Percentiles rank a stretch among this genome's conserved stretches.
These are phyloP conservation scores for Ceratocystis albifundus DNA, from an alignment of 2,329 filamentous ascomycete genomes.

Conservation along the genomic window DNA sequence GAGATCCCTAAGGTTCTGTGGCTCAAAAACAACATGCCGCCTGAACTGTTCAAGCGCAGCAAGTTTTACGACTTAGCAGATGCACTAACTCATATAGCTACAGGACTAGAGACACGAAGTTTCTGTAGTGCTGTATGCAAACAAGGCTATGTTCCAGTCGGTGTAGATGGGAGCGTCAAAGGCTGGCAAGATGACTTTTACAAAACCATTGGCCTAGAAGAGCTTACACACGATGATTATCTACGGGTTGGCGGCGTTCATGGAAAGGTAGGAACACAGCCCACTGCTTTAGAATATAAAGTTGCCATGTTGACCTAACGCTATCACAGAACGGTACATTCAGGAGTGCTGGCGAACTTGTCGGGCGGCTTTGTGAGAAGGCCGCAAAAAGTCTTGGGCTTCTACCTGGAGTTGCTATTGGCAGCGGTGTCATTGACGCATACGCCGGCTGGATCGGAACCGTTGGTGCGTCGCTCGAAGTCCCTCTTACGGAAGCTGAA, in stretches of 20 bases:
- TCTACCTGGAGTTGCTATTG: constrained; percentile 76
- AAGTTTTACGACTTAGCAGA: constrained; percentile 96
- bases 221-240: constrained; percentile 76
- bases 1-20: constrained; percentile 97
- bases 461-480: constrained; percentile 87
- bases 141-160: constrained; percentile 92
- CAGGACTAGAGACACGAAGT: constrained; percentile 79
- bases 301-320: constrained; percentile 22
- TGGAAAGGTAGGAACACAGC: constrained; percentile 60
- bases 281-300: constrained; percentile 13
- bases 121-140: constrained; percentile 97
- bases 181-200: constrained; percentile 97
- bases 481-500: constrained; percentile 35
- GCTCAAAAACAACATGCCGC: constrained; percentile 97
- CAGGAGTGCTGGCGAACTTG: constrained; percentile 80
- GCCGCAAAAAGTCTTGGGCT: constrained; percentile 76
- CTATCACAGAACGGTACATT: constrained; percentile 70
- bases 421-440: constrained; percentile 93
- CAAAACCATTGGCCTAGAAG: constrained; percentile 70
- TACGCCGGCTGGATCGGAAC: constrained; percentile 99
- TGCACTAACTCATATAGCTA: constrained; percentile 86
- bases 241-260: constrained; percentile 89
- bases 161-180: constrained; percentile 91
- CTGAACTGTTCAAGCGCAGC: constrained; percentile 78
- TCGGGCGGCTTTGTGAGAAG: constrained; percentile 72